These are phyloP conservation scores for Chalara sp. DNA, from an alignment of 2,329 filamentous ascomycete genomes.

Conservation along the genomic window DNA sequence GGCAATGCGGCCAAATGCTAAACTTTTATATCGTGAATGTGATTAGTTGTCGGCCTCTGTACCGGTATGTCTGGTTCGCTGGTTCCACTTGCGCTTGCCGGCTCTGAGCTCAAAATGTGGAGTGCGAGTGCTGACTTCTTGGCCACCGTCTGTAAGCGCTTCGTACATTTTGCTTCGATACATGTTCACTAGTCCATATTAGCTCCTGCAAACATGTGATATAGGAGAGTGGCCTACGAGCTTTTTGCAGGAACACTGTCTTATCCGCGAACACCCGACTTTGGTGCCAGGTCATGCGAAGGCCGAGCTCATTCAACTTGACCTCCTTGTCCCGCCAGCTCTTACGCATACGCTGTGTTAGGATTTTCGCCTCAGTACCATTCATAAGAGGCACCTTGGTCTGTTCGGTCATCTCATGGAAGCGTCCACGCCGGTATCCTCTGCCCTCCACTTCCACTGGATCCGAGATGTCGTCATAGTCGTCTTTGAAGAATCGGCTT, in stretches of 20 bases:
- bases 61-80: conserved; percentile 31
- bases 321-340: conserved; percentile 72
- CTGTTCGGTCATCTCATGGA: conserved; percentile 34
- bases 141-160: conserved; percentile 71
- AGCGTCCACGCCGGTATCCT: conserved; percentile 29
- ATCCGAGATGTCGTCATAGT: conserved; percentile 44
- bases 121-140: conserved; percentile 66
- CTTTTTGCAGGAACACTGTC: conserved; percentile 83
- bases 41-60: too few relatives aligned
- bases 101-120: conserved; percentile 85
- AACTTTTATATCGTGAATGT: too few relatives aligned
- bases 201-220: neutral
- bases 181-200: conserved; percentile 63
- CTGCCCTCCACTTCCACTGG: conserved; percentile 27
- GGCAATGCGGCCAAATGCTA: too few relatives aligned
- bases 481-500: conserved; percentile 67
- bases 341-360: conserved; percentile 68
- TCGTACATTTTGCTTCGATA: conserved; percentile 88
- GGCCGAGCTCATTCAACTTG: conserved; percentile 86
- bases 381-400: conserved; percentile 61
- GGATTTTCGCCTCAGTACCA: conserved; percentile 65
- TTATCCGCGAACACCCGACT: conserved; percentile 83
- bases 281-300: conserved; percentile 95
- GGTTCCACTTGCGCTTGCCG: conserved; percentile 72
- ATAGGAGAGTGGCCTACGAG: conserved; percentile 57